phyloP scores from a whole-genome alignment of 495 filamentous ascomycete species.

The Aspergillus saccharolyticus region DNA sequence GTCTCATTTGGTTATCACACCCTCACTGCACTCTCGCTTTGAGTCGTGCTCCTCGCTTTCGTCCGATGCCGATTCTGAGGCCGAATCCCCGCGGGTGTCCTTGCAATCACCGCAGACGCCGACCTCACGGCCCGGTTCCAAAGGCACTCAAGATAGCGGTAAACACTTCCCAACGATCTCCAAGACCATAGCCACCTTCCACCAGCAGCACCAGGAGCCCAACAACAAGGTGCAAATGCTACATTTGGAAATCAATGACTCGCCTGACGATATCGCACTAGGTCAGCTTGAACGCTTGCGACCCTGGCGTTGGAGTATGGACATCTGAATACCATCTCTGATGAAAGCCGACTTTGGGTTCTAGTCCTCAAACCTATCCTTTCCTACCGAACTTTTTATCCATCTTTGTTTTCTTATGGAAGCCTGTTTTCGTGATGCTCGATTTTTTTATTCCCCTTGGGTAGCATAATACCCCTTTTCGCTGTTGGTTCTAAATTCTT shows the following conservation, averaged over 20 bases:
- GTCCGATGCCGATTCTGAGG: conserved; percentile 29
- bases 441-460: conserved; percentile 7
- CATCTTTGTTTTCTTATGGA: conserved; percentile 4
- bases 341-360: not conserved
- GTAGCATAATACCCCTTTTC: not conserved
- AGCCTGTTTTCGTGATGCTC: conserved; percentile 4
- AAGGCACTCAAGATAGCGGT: conserved; percentile 31
- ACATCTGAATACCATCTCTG: conserved; percentile 26
- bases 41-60: conserved; percentile 31
- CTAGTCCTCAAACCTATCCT: not conserved
- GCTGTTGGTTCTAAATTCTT: conserved; percentile 6
- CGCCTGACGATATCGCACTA: conserved; percentile 29
- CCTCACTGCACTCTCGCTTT: conserved; percentile 27
- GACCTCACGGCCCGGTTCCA: conserved; percentile 36
- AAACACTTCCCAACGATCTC: conserved; percentile 30
- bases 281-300: conserved; percentile 39
- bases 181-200: conserved; percentile 30
- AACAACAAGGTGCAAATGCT: conserved; percentile 38
- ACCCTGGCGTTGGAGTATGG: conserved; percentile 48
- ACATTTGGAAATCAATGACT: conserved; percentile 41
- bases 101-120: conserved; percentile 40
- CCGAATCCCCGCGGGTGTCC: conserved; percentile 27
- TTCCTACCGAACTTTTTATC: not conserved
- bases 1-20: conserved; percentile 23
- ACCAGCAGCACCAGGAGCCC: conserved; percentile 8